These are phyloP conservation scores for Cryphonectria naterciae DNA, from an alignment of 2,329 filamentous ascomycete genomes.

Conservation along the genomic window DNA sequence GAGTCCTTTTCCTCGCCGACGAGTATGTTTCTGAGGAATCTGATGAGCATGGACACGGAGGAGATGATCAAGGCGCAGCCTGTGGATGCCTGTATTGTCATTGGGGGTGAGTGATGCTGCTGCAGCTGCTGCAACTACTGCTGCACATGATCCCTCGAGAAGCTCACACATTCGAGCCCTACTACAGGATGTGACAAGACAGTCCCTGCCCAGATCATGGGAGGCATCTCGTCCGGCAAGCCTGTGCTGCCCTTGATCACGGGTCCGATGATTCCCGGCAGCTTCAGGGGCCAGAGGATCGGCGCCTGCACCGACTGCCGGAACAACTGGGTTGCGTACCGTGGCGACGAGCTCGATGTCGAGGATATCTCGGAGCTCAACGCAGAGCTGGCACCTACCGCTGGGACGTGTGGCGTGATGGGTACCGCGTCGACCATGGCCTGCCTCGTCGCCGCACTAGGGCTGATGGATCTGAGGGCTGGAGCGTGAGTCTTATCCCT, in stretches of 20 bases:
- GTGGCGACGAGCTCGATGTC: constrained; percentile 68
- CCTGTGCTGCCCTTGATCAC: constrained; percentile 71
- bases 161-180: background rate
- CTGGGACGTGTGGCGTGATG: constrained; percentile 88
- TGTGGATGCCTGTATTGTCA: constrained; percentile 68
- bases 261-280: constrained; percentile 77
- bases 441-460: constrained; percentile 79
- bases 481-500: constrained; percentile 43
- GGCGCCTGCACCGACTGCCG: constrained; percentile 77
- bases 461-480: constrained; percentile 72
- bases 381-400: constrained; percentile 73
- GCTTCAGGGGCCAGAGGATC: constrained; percentile 64
- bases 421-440: constrained; percentile 92
- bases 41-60: constrained; percentile 82
- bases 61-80: constrained; percentile 77
- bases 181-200: constrained; percentile 72
- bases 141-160: background rate
- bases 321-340: constrained; percentile 72
- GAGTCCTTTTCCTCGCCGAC: constrained; percentile 72
- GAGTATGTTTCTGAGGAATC: constrained; percentile 74
- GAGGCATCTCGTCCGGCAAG: constrained; percentile 74
- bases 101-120: constrained; percentile 57
- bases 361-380: constrained; percentile 74
- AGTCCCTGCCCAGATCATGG: constrained; percentile 75
- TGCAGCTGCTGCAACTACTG: background rate